A percentile compares a stretch with the other conserved stretches of the same genome.
Conservation (phyloP, 345 rosid species). For the Hypericum perforatum region DNA sequence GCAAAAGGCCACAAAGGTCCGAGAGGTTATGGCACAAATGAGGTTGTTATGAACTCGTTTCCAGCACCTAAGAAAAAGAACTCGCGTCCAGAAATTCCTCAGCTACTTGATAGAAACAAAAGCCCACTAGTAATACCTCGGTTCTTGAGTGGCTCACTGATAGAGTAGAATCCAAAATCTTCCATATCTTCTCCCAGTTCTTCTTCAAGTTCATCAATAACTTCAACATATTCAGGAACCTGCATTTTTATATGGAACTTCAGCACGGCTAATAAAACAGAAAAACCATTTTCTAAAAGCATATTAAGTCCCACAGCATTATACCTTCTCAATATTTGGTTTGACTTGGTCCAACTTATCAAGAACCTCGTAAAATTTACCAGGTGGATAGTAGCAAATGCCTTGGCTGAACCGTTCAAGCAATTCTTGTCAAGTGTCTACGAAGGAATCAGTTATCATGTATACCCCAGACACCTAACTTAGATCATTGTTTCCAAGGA, state of each 20-base stretch:
- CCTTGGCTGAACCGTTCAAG: conserved; percentile 64
- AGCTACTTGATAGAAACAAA: background rate
- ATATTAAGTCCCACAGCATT: background rate
- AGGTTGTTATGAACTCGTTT: too few relatives aligned
- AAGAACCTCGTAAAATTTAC: conserved; percentile 36
- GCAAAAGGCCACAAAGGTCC: too few relatives aligned
- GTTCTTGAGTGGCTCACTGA: conserved; percentile 20
- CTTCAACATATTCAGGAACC: conserved; percentile 84
- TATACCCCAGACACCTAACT: conserved; percentile 5
- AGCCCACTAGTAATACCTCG: conserved; percentile 17
- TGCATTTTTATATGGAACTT: conserved; percentile 21
- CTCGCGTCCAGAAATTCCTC: too few relatives aligned
- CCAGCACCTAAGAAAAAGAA: too few relatives aligned
- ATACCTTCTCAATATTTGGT: conserved; percentile 38
- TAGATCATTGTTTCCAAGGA: background rate
- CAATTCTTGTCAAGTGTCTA: conserved; percentile 86
- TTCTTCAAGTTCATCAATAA: conserved; percentile 60
- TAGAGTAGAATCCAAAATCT: conserved; percentile 46
- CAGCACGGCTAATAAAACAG: too few relatives aligned
- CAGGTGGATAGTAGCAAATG: conserved; percentile 54
- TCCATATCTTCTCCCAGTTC: conserved; percentile 92
- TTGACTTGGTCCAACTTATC: conserved; percentile 29
- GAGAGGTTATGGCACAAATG: too few relatives aligned
- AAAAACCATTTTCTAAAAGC: background rate
- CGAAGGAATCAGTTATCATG: conserved; percentile 11